Evolutionary conservation across 768 basidiomycete genomes (phyloP).

Genomic region (Trametes villosa): DNA sequence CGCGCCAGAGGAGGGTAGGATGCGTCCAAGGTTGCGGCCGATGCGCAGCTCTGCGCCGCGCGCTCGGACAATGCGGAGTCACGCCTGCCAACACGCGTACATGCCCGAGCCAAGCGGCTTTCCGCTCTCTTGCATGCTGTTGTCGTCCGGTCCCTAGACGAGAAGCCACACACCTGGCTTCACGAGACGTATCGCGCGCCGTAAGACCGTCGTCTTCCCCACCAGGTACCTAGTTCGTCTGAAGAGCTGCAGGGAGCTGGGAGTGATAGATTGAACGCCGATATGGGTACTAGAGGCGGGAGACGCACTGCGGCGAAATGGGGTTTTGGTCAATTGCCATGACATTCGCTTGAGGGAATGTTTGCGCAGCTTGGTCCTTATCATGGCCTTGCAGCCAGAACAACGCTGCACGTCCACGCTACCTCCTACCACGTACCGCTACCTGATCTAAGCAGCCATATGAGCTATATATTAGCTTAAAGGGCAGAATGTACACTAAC

Average conservation of each 20-base stretch:
- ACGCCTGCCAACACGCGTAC: not conserved
- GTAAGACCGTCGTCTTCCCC: slow-evolving; percentile 22
- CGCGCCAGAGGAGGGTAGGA: not conserved
- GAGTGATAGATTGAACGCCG: too few species aligned
- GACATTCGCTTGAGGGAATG: not conserved
- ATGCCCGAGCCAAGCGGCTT: not conserved
- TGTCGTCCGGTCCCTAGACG: slow-evolving; percentile 25
- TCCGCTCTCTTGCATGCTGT: slow-evolving; percentile 26
- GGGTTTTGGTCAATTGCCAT: not conserved
- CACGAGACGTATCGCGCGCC: slow-evolving; percentile 22
- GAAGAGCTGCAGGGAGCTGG: slow-evolving; percentile 21
- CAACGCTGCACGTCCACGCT: too few species aligned
- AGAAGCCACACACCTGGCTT: slow-evolving; percentile 25
- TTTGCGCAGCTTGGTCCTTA: not conserved
- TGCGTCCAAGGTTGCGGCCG: not conserved
- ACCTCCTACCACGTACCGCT: not conserved
- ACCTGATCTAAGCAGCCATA: not conserved
- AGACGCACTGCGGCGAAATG: not conserved
- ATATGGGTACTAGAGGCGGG: not conserved
- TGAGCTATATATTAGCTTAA: not conserved
- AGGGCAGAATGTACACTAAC: not conserved
- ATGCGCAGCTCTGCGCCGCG: slow-evolving; percentile 9
- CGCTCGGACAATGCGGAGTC: not conserved
- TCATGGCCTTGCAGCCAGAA: not conserved
- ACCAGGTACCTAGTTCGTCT: slow-evolving; percentile 20